phyloP scores from a whole-genome alignment of 345 rosid genomes.

The Ceriops decandra region DNA sequence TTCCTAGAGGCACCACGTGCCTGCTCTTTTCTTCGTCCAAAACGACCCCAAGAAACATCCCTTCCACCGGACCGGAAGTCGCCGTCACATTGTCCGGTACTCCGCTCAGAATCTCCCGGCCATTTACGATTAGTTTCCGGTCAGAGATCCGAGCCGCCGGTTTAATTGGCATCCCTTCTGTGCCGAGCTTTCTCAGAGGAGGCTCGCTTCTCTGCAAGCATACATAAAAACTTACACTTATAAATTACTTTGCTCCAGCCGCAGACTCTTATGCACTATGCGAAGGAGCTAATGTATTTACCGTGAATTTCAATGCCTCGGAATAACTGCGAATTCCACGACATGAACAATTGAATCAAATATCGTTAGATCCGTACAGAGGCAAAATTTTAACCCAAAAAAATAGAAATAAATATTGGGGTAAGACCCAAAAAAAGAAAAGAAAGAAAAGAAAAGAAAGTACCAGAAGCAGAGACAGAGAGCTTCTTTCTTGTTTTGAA shows the following conservation, averaged over 20 bases:
- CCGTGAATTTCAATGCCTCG: conserved; percentile 45
- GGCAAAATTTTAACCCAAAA: background rate
- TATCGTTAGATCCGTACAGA: conserved; percentile 24
- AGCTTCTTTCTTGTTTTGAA: conserved; percentile 17
- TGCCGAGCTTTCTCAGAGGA: conserved; percentile 25
- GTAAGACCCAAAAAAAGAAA: background rate
- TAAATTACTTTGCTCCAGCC: too few species aligned
- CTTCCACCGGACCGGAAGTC: conserved; percentile 69
- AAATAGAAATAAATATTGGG: conserved; percentile 2
- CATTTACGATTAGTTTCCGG: conserved; percentile 55
- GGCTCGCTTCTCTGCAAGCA: conserved; percentile 42
- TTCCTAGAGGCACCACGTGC: conserved; percentile 65
- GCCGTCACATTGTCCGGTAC: conserved; percentile 72
- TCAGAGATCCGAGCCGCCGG: conserved; percentile 68
- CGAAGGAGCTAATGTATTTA: background rate
- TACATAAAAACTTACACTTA: background rate
- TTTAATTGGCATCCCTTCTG: conserved; percentile 67
- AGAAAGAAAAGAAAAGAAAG: too few species aligned
- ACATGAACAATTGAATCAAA: conserved; percentile 27
- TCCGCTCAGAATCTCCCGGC: conserved; percentile 56
- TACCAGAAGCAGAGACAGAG: conserved; percentile 28
- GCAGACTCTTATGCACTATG: too few species aligned
- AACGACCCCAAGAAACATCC: conserved; percentile 72
- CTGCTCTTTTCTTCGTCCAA: conserved; percentile 57
- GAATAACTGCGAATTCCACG: conserved; percentile 42